Evolutionary conservation across 148 eudicot genomes (phyloP).

Genomic region (Amaranthus palmeri): DNA sequence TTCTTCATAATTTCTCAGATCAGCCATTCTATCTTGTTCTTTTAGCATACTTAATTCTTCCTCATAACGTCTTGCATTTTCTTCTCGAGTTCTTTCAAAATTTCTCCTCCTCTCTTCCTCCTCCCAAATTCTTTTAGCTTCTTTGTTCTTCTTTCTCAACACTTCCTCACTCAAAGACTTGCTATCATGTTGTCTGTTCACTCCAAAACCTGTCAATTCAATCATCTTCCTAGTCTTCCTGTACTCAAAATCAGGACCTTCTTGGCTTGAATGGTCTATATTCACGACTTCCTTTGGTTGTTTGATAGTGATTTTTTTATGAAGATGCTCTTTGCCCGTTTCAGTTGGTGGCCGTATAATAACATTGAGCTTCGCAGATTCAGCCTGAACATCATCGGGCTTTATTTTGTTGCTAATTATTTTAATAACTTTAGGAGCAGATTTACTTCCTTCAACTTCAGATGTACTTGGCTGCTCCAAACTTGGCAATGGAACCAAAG

Average conservation of each 20-base stretch:
- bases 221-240: constrained; percentile 68
- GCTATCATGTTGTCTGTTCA: constrained; percentile 34
- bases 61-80: constrained; percentile 45
- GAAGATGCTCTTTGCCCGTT: constrained; percentile 47
- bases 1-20: constrained; percentile 58
- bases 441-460: constrained; percentile 57
- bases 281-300: constrained; percentile 63
- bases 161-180: constrained; percentile 37
- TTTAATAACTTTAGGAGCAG: constrained; percentile 62
- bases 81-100: constrained; percentile 51
- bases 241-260: constrained; percentile 42
- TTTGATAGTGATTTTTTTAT: constrained; percentile 68
- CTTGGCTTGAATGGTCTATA: constrained; percentile 60
- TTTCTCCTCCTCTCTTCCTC: constrained; percentile 70
- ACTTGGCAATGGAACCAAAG: constrained; percentile 40
- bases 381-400: constrained; percentile 55
- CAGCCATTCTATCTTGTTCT: constrained; percentile 42
- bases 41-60: constrained; percentile 49
- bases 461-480: constrained; percentile 54
- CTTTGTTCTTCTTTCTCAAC: constrained; percentile 41
- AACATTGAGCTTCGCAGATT: constrained; percentile 55
- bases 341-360: constrained; percentile 84
- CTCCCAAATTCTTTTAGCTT: constrained; percentile 53
- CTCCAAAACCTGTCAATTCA: constrained; percentile 54
- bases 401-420: constrained; percentile 64